phyloP scores from a whole-genome alignment of 2,329 filamentous ascomycete species.

The Cladosporium velox region DNA sequence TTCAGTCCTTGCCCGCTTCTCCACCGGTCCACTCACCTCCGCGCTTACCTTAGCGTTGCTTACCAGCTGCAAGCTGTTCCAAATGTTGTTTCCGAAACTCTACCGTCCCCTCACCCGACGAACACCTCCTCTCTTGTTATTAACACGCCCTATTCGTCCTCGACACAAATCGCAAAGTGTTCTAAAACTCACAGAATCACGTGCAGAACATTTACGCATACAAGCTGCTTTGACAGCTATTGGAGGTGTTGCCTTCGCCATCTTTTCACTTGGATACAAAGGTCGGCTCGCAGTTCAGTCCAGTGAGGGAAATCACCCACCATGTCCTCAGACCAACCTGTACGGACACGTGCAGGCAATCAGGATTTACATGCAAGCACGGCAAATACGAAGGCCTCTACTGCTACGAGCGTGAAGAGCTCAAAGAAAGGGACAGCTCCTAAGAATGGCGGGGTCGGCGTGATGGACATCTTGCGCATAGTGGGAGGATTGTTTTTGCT shows the following conservation, averaged over 20 bases:
- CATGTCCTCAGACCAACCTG: not conserved
- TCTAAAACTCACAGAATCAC: too few species aligned
- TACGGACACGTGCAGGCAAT: slow-evolving; percentile 1
- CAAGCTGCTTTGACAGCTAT: too few species aligned
- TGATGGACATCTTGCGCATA: slow-evolving; percentile 39
- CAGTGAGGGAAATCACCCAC: not conserved
- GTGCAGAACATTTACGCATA: too few species aligned
- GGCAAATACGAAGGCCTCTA: not conserved
- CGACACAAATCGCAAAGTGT: not conserved
- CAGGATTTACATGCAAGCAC: not conserved
- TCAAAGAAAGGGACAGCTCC: not conserved
- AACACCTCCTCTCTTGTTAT: not conserved
- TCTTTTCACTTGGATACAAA: too few species aligned
- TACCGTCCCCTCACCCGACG: not conserved
- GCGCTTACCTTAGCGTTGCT: not conserved
- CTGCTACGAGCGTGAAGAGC: not conserved
- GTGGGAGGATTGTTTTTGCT: slow-evolving; percentile 39
- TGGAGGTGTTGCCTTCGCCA: too few species aligned
- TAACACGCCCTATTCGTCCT: not conserved
- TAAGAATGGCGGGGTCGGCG: slow-evolving; percentile 7
- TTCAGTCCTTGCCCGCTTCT: not conserved
- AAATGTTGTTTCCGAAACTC: not conserved
- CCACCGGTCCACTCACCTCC: not conserved
- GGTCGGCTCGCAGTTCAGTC: too few species aligned
- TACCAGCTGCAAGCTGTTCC: not conserved